Evolutionary conservation across 1,284 basidiomycete genomes (phyloP).

Genomic region (Boletus sp.): DNA sequence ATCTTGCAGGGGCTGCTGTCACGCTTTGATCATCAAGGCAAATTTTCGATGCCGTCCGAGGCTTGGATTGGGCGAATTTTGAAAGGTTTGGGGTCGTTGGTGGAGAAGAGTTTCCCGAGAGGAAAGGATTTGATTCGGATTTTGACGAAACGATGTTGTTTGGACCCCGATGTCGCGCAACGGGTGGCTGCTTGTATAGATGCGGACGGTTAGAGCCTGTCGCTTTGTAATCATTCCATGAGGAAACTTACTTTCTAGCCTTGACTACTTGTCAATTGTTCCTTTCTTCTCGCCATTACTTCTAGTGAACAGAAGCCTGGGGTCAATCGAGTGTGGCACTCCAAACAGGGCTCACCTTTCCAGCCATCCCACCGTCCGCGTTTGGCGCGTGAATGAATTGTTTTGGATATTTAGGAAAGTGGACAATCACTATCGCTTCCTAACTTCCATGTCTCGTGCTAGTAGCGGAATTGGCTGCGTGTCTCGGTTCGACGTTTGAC

Average conservation of each 20-base stretch:
- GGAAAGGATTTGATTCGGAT: constrained; percentile 33
- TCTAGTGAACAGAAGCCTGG: too few species aligned
- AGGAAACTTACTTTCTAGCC: too few species aligned
- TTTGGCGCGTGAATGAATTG: too few species aligned
- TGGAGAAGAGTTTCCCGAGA: constrained; percentile 28
- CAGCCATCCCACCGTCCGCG: too few species aligned
- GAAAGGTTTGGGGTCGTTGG: constrained; percentile 28
- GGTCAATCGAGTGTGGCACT: too few species aligned
- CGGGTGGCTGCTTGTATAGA: constrained; percentile 33
- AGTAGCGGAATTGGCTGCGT: not conserved
- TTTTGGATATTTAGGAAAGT: too few species aligned
- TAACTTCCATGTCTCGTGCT: not conserved
- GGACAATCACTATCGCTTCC: too few species aligned
- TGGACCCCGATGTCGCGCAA: constrained; percentile 32
- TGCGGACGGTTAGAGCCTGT: constrained; percentile 3
- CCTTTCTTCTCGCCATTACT: too few species aligned
- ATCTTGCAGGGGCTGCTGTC: constrained; percentile 21
- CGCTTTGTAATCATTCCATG: not conserved
- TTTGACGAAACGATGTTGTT: constrained; percentile 32
- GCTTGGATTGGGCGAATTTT: constrained; percentile 33
- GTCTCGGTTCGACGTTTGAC: not conserved
- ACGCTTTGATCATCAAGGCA: constrained; percentile 28
- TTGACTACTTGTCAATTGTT: too few species aligned
- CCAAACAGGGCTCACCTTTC: not conserved
- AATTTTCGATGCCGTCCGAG: constrained; percentile 37